A percentile compares a stretch with the other conserved stretches of the same genome.
These are phyloP conservation scores for Fusarium chuoi DNA, from an alignment of 2,329 filamentous ascomycete species.

Conservation along the genomic window DNA sequence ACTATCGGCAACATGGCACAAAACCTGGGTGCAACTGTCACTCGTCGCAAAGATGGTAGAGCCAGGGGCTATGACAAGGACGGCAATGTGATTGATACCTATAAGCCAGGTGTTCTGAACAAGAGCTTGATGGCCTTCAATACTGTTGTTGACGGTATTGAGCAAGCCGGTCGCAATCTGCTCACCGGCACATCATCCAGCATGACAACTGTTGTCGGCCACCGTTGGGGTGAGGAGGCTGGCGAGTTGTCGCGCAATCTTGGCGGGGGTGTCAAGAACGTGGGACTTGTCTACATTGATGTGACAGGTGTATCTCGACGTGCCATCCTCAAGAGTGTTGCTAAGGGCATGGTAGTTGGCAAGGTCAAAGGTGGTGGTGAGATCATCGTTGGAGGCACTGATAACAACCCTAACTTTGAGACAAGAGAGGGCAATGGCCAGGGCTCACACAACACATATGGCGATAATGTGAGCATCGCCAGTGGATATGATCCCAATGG, in stretches of 20 bases:
- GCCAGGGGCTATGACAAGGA: conserved; percentile 74
- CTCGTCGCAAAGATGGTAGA: conserved; percentile 62
- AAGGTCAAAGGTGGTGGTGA: conserved; percentile 79
- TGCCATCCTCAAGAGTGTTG: conserved; percentile 92
- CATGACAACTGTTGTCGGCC: conserved; percentile 87
- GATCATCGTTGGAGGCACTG: conserved; percentile 77
- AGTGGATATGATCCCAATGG: conserved; percentile 45
- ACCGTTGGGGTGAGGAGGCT: conserved; percentile 88
- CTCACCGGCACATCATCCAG: conserved; percentile 79
- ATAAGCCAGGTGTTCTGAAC: conserved; percentile 93
- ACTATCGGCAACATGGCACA: conserved; percentile 86
- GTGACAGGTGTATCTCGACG: conserved; percentile 90
- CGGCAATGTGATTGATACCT: conserved; percentile 70
- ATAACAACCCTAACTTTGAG: conserved; percentile 40
- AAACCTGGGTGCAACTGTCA: conserved; percentile 82
- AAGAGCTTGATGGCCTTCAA: conserved; percentile 97
- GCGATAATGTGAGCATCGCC: conserved; percentile 43
- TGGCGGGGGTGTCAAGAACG: conserved; percentile 91
- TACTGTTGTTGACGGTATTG: conserved; percentile 92
- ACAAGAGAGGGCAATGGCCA: conserved; percentile 40
- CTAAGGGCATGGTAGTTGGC: conserved; percentile 94
- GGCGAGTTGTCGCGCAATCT: conserved; percentile 79
- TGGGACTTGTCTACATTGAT: conserved; percentile 96
- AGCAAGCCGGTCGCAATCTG: conserved; percentile 83
- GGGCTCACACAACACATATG: conserved; percentile 40